Conservation (phyloP, 2,329 filamentous ascomycete species). For the Talaromyces rugulosus region DNA sequence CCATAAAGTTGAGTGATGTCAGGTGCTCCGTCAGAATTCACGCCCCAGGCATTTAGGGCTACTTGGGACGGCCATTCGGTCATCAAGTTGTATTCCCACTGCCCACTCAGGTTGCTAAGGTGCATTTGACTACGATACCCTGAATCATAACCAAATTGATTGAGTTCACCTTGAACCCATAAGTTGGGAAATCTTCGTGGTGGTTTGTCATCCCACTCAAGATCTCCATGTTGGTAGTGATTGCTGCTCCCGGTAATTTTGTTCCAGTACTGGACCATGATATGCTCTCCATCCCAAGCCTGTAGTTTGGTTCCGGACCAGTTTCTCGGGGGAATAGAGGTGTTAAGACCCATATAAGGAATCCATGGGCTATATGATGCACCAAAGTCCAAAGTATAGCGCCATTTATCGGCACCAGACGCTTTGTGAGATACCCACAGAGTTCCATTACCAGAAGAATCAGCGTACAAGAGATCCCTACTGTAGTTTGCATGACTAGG, state of each 20-base stretch:
- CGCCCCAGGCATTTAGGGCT: conserved; percentile 59
- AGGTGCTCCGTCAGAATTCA: conserved; percentile 55
- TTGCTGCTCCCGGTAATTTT: conserved; percentile 50
- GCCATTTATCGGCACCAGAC: conserved; percentile 55
- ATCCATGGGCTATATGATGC: conserved; percentile 53
- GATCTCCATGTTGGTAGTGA: conserved; percentile 54
- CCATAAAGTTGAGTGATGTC: conserved; percentile 54
- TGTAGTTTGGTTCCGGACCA: conserved; percentile 54
- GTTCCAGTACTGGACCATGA: conserved; percentile 59
- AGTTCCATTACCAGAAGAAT: conserved; percentile 26
- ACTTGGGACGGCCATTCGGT: conserved; percentile 56
- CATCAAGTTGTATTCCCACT: conserved; percentile 55
- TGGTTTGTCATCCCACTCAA: conserved; percentile 31
- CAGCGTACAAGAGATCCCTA: conserved; percentile 35
- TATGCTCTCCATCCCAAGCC: conserved; percentile 54
- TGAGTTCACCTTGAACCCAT: conserved; percentile 54
- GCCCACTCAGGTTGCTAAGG: conserved; percentile 34
- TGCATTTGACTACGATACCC: conserved; percentile 49
- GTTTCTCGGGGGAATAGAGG: conserved; percentile 38
- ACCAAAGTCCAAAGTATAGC: conserved; percentile 57
- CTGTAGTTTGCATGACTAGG: conserved; percentile 53
- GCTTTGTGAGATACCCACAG: conserved; percentile 51
- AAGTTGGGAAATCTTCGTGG: conserved; percentile 54
- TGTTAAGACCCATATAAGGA: conserved; percentile 45
- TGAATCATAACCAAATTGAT: conserved; percentile 56